Conservation (phyloP, 495 filamentous ascomycete species). For the Oleoguttula mirabilis region DNA sequence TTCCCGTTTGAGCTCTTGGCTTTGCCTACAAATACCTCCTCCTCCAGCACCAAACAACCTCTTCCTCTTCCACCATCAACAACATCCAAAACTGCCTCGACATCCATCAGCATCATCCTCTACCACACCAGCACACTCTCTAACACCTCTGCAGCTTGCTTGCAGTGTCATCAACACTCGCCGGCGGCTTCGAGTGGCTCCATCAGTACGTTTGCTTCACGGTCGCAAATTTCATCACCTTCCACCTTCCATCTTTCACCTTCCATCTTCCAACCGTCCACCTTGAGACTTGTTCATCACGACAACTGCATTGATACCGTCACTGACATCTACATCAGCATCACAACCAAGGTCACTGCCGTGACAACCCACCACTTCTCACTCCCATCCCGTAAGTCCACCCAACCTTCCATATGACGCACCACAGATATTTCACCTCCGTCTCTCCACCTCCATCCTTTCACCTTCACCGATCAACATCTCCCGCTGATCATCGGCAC, state of each 20-base stretch:
- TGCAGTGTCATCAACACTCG: neutral
- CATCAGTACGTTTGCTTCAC: neutral
- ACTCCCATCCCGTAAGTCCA: neutral
- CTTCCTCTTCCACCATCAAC: neutral
- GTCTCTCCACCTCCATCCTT: neutral
- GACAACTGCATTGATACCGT: too few species aligned
- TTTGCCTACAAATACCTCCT: too few species aligned
- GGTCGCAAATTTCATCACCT: neutral
- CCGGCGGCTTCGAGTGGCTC: neutral
- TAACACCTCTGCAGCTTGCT: neutral
- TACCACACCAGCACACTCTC: neutral
- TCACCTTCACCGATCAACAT: neutral
- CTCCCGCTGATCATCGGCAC: neutral
- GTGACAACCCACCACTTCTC: too few species aligned
- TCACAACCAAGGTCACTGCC: too few species aligned
- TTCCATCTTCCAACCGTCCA: too few species aligned
- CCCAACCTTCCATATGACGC: neutral
- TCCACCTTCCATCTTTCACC: neutral
- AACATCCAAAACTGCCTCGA: neutral
- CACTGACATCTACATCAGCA: too few species aligned
- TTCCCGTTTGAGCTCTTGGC: neutral
- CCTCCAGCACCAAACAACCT: too few species aligned
- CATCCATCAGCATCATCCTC: neutral
- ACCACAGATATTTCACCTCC: neutral
- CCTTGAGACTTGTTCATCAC: too few species aligned